Evolutionary conservation across 2,329 filamentous ascomycete species (phyloP).

Genomic region (Aciculosporium take): DNA sequence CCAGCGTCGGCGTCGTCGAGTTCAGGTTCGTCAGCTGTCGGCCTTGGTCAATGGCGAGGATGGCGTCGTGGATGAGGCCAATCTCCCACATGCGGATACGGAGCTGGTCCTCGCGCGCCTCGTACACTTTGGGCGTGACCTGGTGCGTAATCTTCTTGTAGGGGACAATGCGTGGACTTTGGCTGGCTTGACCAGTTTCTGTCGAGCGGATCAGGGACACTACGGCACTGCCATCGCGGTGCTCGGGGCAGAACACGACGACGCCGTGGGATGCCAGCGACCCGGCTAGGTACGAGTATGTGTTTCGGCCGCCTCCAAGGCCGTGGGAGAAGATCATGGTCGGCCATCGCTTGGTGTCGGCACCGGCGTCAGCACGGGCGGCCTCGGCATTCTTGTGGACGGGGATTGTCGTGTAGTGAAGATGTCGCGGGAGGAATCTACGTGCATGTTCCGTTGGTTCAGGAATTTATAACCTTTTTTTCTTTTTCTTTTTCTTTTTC

Average conservation of each 20-base stretch:
- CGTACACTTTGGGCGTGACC: conserved; percentile 49
- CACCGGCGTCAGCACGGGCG: conserved; percentile 39
- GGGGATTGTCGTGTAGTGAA: conserved; percentile 61
- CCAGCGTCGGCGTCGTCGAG: conserved; percentile 32
- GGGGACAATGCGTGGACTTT: conserved; percentile 22
- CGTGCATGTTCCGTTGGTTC: neutral
- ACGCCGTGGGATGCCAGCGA: conserved; percentile 70
- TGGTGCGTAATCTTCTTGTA: conserved; percentile 47
- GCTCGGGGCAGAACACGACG: conserved; percentile 68
- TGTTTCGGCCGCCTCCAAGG: conserved; percentile 64
- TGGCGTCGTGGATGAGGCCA: conserved; percentile 52
- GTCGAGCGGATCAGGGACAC: conserved; percentile 62
- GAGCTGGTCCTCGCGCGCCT: conserved; percentile 55
- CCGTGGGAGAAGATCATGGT: conserved; percentile 80
- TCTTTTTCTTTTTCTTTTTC: no score
- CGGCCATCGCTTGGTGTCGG: conserved; percentile 49
- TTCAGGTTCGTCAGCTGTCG: conserved; percentile 38
- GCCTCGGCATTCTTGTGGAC: conserved; percentile 57
- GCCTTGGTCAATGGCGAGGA: conserved; percentile 51
- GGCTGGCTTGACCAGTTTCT: conserved; percentile 38
- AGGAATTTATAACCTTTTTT: no score
- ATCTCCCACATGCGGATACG: conserved; percentile 68
- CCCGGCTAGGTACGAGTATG: conserved; percentile 71
- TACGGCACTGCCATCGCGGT: conserved; percentile 67
- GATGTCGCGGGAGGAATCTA: conserved; percentile 55